Percentiles rank a stretch among this genome's conserved stretches.
Conservation (phyloP, 176 grass and related monocot species). For the Calamus simplicifolius region DNA sequence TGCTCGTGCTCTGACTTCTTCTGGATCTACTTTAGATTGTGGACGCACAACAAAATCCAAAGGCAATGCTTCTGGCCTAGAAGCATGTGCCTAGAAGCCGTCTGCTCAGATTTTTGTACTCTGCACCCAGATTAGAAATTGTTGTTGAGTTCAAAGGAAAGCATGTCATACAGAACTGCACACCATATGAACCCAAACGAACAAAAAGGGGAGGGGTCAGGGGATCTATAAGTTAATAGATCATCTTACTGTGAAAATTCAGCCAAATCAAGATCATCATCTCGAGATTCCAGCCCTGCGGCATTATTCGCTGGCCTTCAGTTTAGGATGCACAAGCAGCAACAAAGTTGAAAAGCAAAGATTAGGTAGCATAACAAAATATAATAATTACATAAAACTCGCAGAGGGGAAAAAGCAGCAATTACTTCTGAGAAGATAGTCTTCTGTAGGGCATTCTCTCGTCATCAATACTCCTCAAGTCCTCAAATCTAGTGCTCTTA, state of each 20-base stretch:
- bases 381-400: too few relatives aligned
- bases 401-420: neutral
- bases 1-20: constrained; percentile 66
- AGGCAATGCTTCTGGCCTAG: constrained; percentile 78
- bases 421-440: constrained; percentile 67
- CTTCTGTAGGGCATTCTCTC: constrained; percentile 68
- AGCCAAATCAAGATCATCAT: constrained; percentile 74
- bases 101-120: constrained; percentile 45
- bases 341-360: constrained; percentile 11
- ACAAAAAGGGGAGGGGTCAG: too few relatives aligned
- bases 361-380: too few relatives aligned
- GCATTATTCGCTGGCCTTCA: constrained; percentile 62
- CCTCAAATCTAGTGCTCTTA: constrained; percentile 94
- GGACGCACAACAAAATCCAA: constrained; percentile 84
- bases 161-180: too few relatives aligned
- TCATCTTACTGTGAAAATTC: constrained; percentile 75
- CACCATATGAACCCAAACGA: too few relatives aligned
- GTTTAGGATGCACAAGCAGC: constrained; percentile 5
- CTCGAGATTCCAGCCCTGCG: constrained; percentile 50
- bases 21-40: constrained; percentile 79
- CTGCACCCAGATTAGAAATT: constrained; percentile 2
- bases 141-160: too few relatives aligned
- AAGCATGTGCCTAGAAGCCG: constrained; percentile 61
- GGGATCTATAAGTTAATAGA: too few relatives aligned
- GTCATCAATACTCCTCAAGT: constrained; percentile 77